Evolutionary conservation across 257 asterid genomes (phyloP), one percentile per base, ranked within the genome.

Genomic region (Sherardia arvensis): DNA sequence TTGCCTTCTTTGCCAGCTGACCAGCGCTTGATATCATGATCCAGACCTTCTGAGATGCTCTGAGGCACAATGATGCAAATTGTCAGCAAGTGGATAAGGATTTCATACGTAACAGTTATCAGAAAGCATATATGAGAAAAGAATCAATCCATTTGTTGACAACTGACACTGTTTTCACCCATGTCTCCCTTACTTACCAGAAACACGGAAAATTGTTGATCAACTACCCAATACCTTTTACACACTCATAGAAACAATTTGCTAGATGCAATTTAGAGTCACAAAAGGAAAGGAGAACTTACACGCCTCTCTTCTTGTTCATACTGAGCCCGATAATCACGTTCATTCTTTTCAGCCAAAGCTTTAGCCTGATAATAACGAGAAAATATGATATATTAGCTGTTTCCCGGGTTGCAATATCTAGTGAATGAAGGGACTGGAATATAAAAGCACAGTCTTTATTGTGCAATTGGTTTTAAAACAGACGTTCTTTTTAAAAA

Each of bases 1-100:
- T 91, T 91, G 74, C 88, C 85, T 80, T 86, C 98, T 82, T 91
- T 91, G 43, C 98, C 98, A 1, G 96, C 81, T 63, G 90, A 89
- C 96, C 98, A 91, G 18, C 81, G 85, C 85, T 82, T 88, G 74
- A 91, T 80, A 66, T 85, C 81, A 61, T 66, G 34, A 65, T 88
- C 85, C 83, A 91, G 56, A 48, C 80, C 74, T 54, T 83, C 89
- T 7, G 91, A 88, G 59, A 86, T 74, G 83, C 87, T 82, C 98
- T 91, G 85, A 68, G 76, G 67, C 59, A 69, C 76, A 69, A 65
- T 47, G 62, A 70, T 34, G 53, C 63, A 30, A 34, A 66, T 68
- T 54, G 57, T 56, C 21, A 34, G 62, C 18, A 64, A 18, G 48
- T 15, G 10, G 33, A 29, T 29, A 9, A 32, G 36, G 22, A 29